Evolutionary conservation across 345 rosid species (phyloP).

Genomic region (Rhodamnia argentea): DNA sequence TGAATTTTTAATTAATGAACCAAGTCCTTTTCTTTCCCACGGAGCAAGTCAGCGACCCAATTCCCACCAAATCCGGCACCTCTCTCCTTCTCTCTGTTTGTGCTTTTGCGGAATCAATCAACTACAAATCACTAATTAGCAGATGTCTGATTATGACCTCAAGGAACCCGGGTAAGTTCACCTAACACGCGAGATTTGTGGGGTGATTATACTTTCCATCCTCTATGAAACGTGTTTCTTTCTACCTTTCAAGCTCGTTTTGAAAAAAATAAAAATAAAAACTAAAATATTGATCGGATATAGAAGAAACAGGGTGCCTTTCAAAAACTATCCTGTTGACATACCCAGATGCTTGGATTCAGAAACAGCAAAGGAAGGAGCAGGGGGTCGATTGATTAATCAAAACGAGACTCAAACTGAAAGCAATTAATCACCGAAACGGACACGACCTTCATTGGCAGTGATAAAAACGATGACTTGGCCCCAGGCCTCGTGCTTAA

Average conservation of each 20-base stretch:
- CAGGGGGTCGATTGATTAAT: not conserved
- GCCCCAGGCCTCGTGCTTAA: not conserved
- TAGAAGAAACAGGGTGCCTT: not conserved
- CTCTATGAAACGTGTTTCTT: not conserved
- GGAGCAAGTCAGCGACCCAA: not conserved
- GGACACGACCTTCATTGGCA: not conserved
- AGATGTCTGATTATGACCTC: not conserved
- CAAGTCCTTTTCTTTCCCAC: not conserved
- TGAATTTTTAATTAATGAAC: not conserved
- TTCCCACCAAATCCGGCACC: not conserved
- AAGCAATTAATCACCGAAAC: not conserved
- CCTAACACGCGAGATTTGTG: not conserved
- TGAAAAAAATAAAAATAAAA: not conserved
- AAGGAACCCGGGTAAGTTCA: not conserved
- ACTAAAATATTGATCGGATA: not conserved
- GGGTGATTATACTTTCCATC: not conserved
- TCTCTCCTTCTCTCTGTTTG: not conserved
- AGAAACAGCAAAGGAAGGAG: not conserved
- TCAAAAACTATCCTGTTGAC: not conserved
- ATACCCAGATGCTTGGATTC: not conserved
- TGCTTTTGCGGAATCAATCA: not conserved
- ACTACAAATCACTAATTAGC: not conserved
- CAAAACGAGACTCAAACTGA: not conserved
- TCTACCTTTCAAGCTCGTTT: not conserved
- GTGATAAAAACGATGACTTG: not conserved